Conservation (phyloP, 768 basidiomycete species). For the Panellus pusillus region DNA sequence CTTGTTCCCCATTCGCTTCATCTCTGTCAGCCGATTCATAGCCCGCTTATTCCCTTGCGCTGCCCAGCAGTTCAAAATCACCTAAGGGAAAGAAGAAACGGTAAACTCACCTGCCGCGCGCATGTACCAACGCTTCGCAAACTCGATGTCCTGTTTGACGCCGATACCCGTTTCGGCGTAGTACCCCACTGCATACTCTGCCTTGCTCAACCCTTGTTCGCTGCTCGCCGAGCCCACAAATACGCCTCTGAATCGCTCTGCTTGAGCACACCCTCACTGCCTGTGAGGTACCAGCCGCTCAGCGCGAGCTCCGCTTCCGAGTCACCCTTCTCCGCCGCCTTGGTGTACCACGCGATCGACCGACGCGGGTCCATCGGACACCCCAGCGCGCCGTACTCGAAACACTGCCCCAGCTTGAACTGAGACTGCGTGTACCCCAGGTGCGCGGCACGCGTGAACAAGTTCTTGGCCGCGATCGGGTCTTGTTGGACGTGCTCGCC, state of each 20-base stretch:
- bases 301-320: slow-evolving; percentile 93
- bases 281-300: slow-evolving; percentile 98
- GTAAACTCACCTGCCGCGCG: slow-evolving; percentile 84
- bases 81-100: slow-evolving; percentile 3
- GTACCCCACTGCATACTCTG: slow-evolving; percentile 98
- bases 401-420: slow-evolving; percentile 93
- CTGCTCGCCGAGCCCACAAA: slow-evolving; percentile 93
- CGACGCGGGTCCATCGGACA: slow-evolving; percentile 92
- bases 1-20: slow-evolving; percentile 87
- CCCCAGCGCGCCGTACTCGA: slow-evolving; percentile 85
- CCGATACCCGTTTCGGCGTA: slow-evolving; percentile 98
- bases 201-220: slow-evolving; percentile 94
- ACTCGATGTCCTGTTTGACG: slow-evolving; percentile 92
- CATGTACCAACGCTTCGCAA: slow-evolving; percentile 99
- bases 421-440: slow-evolving; percentile 93
- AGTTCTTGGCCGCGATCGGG: slow-evolving; percentile 76
- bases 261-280: slow-evolving; percentile 92
- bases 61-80: slow-evolving; percentile 31
- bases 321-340: slow-evolving; percentile 95
- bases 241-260: slow-evolving; percentile 99
- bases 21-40: slow-evolving; percentile 93
- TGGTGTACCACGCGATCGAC: slow-evolving; percentile 98
- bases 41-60: slow-evolving; percentile 98
- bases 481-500: slow-evolving; percentile 77
- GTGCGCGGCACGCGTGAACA: slow-evolving; percentile 89